Evolutionary conservation across 345 rosid species (phyloP).

Genomic region (Eucalyptus tenuipes): DNA sequence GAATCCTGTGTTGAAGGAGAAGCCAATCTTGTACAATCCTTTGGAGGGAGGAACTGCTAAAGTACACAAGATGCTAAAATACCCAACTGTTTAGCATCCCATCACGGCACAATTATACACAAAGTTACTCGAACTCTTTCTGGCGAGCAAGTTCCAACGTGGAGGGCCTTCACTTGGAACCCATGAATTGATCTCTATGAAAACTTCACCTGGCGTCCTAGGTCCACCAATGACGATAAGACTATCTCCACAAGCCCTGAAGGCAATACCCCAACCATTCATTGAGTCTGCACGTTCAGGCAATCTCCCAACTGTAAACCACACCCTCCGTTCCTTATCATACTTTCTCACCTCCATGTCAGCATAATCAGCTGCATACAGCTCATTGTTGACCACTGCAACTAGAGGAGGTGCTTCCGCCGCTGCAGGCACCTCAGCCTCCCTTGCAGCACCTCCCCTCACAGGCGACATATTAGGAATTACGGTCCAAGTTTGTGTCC

Average conservation of each 20-base stretch:
- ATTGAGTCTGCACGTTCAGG: conserved; percentile 80
- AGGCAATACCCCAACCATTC: conserved; percentile 97
- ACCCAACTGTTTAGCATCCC: conserved; percentile 62
- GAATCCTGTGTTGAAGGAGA: conserved; percentile 23
- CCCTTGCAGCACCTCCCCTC: conserved; percentile 23
- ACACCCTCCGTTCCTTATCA: conserved; percentile 40
- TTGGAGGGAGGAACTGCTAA: conserved; percentile 7
- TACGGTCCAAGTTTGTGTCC: conserved; percentile 58
- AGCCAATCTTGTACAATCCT: conserved; percentile 27
- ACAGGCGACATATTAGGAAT: conserved; percentile 76
- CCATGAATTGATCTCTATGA: conserved; percentile 82
- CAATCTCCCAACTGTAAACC: conserved; percentile 64
- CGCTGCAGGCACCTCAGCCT: conserved; percentile 45
- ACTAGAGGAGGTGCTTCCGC: conserved; percentile 86
- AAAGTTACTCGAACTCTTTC: conserved; percentile 66
- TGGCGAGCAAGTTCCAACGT: conserved; percentile 64
- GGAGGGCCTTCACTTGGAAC: conserved; percentile 71
- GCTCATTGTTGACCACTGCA: conserved; percentile 71
- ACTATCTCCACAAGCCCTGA: conserved; percentile 81
- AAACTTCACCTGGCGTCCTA: conserved; percentile 54
- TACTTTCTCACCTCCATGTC: conserved; percentile 75
- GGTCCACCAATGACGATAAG: conserved; percentile 94
- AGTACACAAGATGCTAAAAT: conserved; percentile 9
- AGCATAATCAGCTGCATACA: conserved; percentile 81
- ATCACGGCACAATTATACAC: conserved; percentile 96